phyloP scores from a whole-genome alignment of 306 rosid species.

The Rosa rugosa region DNA sequence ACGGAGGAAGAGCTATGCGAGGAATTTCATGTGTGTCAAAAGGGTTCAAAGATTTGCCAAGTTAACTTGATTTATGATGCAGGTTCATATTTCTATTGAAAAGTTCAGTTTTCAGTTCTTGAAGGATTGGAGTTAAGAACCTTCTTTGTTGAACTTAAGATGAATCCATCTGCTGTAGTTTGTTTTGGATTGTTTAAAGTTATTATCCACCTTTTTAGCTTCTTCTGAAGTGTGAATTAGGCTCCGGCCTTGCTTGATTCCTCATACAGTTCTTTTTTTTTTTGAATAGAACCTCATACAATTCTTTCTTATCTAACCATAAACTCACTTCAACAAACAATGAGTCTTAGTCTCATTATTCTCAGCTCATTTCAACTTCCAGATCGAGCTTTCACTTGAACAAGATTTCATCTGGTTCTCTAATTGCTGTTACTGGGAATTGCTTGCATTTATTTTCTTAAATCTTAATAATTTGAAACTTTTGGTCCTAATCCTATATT shows the following conservation, averaged over 20 bases:
- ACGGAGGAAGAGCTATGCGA: neutral
- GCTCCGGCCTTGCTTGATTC: neutral
- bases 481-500: too few relatives aligned
- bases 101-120: neutral
- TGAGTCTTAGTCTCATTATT: too few relatives aligned
- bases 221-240: neutral
- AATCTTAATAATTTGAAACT: too few relatives aligned
- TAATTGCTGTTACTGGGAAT: too few relatives aligned
- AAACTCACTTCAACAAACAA: too few relatives aligned
- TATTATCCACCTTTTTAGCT: neutral
- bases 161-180: neutral
- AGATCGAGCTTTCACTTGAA: too few relatives aligned
- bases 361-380: too few relatives aligned
- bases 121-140: neutral
- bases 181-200: neutral
- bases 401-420: too few relatives aligned
- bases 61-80: neutral
- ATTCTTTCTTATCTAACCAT: too few relatives aligned
- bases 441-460: neutral
- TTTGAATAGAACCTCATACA: too few relatives aligned
- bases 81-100: neutral
- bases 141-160: neutral
- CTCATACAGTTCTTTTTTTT: too few relatives aligned
- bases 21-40: neutral
- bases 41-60: neutral